Conservation (phyloP, 306 rosid genomes). For the Prunus mira region DNA sequence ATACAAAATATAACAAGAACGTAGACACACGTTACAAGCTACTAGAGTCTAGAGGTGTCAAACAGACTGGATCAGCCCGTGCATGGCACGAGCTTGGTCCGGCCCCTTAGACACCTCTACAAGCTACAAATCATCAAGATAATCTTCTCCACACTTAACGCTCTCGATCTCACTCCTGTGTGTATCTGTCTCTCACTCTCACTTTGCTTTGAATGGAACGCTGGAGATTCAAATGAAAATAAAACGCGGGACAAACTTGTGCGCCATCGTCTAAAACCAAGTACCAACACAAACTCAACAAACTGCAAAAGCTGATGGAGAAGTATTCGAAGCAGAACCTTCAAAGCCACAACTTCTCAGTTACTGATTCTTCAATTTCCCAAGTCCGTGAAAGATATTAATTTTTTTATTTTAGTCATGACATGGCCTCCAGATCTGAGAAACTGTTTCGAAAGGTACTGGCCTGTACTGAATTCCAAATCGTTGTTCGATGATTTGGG, state of each 20-base stretch:
- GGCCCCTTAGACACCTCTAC: no score
- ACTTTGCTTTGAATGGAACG: not conserved
- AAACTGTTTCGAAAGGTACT: constrained; percentile 76
- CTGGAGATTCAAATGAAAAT: constrained; percentile 2
- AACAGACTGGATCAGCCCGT: no score
- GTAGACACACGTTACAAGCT: no score
- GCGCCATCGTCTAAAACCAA: not conserved
- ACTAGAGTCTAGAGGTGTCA: no score
- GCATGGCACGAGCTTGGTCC: no score
- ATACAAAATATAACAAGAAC: no score
- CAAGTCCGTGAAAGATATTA: not conserved
- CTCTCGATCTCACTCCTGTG: no score
- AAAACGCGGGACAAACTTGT: not conserved
- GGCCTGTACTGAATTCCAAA: constrained; percentile 43
- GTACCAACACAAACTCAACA: not conserved
- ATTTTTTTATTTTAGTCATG: not conserved
- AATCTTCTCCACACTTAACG: no score
- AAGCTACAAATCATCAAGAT: no score
- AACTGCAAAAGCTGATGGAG: not conserved
- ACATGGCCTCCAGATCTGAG: constrained; percentile 74
- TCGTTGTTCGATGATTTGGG: constrained; percentile 12
- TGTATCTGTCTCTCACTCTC: no score
- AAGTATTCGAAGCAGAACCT: no score
- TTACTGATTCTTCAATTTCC: not conserved
- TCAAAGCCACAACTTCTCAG: no score